Evolutionary conservation across 805 yeast genomes (phyloP), one percentile per base, ranked within the genome.

Genomic region (Suhomyces faveliae): DNA sequence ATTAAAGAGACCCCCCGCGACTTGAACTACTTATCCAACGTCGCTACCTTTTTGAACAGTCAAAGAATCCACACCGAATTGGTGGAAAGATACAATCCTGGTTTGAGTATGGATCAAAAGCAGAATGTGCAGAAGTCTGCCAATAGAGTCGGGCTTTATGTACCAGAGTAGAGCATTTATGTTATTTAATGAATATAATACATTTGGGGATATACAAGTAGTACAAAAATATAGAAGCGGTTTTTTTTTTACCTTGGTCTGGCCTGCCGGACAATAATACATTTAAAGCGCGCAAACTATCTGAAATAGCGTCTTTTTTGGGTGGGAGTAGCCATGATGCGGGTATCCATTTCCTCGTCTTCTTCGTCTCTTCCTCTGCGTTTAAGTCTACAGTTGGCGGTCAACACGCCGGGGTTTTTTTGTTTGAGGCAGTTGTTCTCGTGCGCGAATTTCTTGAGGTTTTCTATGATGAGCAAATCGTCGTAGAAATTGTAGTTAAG

Each of bases 51-150:
- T 61, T 68, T 92, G 45, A 73, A 75, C 44, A 80, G 84, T 52
- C 97, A 92, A 65, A 74, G 94, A 53, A 80, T 75, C 10, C 92
- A 89, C 67, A 82, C 81, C 51, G 91, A 84, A 54, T 74, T 92
- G 42, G 72, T 91, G 39, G 94, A 87, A 55, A 77, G 96, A 55
- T 94, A 92, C 66, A 89, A 91, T 59, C 92, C 96, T 3, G 94
- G 96, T 2, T 73, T 85, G 51, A 80, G 80, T 21, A 80, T 86
- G 81, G 78, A 83, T 21, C 96, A 87, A 59, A 79, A 78, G 44
- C 97, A 92, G 51, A 83, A 85, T 47, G 84, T 92, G 22, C 75
- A 83, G 57, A 80, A 78, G 61, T 86, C 96, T 1, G 99, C 98
- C 5, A 77, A 84, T 48, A 78, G 84, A 53, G 99, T 92, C n/a